phyloP scores from a whole-genome alignment of 164 flowering plant genomes.

The Cinnamomum chago region DNA sequence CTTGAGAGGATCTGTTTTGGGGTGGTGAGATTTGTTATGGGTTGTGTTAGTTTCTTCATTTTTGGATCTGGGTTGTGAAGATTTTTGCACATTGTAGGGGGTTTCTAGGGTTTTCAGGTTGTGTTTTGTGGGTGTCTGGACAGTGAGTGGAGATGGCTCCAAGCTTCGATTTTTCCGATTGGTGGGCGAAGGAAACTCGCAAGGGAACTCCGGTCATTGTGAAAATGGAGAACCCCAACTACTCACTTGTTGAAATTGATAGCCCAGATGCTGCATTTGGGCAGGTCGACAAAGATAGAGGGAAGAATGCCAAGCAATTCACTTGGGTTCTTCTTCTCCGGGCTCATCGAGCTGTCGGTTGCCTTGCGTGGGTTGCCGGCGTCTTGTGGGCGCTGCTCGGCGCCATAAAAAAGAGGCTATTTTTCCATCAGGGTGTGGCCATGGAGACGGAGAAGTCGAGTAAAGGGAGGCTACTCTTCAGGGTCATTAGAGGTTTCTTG shows the following conservation, averaged over 20 bases:
- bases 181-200: conserved; percentile 47
- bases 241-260: conserved; percentile 63
- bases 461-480: conserved; percentile 44
- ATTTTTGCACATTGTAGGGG: conserved; percentile 3
- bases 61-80: conserved; percentile 32
- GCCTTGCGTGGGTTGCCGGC: conserved; percentile 57
- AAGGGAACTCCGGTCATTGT: conserved; percentile 73
- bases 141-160: conserved; percentile 44
- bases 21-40: conserved; percentile 18
- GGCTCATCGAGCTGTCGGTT: conserved; percentile 73
- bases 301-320: conserved; percentile 75
- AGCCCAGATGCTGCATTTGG: conserved; percentile 58
- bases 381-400: conserved; percentile 64
- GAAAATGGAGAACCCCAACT: conserved; percentile 81
- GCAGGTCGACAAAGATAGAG: conserved; percentile 62
- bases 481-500: conserved; percentile 46
- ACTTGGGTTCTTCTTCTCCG: conserved; percentile 79
- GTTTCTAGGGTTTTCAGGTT: conserved; percentile 5
- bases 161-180: conserved; percentile 50
- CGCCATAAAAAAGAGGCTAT: conserved; percentile 50
- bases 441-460: conserved; percentile 46
- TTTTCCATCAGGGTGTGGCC: conserved; percentile 47
- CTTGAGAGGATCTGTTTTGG: conserved; percentile 13
- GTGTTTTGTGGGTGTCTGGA: too few relatives aligned
- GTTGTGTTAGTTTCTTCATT: conserved; percentile 18